phyloP scores from a whole-genome alignment of 495 filamentous ascomycete species.

The Penicillium samsonianum region DNA sequence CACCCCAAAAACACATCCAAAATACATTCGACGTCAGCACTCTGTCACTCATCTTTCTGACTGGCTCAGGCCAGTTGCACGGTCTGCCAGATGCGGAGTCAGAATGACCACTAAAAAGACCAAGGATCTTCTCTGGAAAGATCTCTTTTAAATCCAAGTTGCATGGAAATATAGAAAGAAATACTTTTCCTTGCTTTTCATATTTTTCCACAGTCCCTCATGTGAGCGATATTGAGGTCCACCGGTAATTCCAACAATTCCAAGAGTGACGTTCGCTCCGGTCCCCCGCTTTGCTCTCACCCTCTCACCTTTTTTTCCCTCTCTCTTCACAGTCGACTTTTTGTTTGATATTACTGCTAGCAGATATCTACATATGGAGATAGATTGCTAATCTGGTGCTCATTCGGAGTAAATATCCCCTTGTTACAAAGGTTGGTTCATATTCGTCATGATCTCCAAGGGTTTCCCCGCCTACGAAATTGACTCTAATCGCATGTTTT shows the following conservation, averaged over 20 bases:
- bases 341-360: background rate
- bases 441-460: slow-evolving; percentile 8
- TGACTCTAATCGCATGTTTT: slow-evolving; percentile 13
- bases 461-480: slow-evolving; percentile 14
- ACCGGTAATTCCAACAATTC: background rate
- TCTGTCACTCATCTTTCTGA: background rate
- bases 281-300: background rate
- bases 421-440: slow-evolving; percentile 3
- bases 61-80: background rate
- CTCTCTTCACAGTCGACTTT: background rate
- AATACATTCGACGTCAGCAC: too few relatives aligned
- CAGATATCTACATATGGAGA: background rate
- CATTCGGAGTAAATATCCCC: slow-evolving; percentile 5
- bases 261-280: slow-evolving; percentile 7
- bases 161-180: background rate
- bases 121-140: too few relatives aligned
- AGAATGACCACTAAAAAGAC: background rate
- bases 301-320: background rate
- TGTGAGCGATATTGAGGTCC: slow-evolving; percentile 9
- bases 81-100: background rate
- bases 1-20: too few relatives aligned
- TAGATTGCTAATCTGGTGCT: slow-evolving; percentile 7
- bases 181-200: background rate
- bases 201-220: background rate
- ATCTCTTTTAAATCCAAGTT: background rate